Evolutionary conservation across 345 rosid genomes (phyloP).

Genomic region (Mangifera indica): DNA sequence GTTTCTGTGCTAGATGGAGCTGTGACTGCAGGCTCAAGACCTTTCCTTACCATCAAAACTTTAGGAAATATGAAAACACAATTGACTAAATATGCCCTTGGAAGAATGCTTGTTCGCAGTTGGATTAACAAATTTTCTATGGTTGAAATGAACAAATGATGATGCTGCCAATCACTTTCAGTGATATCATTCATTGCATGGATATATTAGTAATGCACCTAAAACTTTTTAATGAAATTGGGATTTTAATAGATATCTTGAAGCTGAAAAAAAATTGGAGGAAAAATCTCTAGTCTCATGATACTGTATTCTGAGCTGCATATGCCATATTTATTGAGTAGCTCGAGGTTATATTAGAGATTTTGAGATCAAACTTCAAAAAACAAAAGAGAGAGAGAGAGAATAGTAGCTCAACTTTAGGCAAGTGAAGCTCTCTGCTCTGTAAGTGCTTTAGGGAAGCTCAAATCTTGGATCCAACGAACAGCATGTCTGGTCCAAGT

Average conservation of each 20-base stretch:
- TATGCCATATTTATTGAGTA: not conserved
- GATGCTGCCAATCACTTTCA: not conserved
- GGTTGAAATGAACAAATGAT: not conserved
- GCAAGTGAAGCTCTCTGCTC: not conserved
- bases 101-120: not conserved
- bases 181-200: not conserved
- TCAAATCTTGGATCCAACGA: not conserved
- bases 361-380: too few relatives aligned
- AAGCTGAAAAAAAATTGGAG: not conserved
- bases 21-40: not conserved
- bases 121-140: conserved; percentile 2
- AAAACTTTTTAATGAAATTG: not conserved
- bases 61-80: not conserved
- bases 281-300: not conserved
- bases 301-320: not conserved
- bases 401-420: too few relatives aligned
- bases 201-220: not conserved
- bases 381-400: not conserved
- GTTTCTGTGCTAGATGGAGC: not conserved
- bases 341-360: not conserved
- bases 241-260: conserved; percentile 4
- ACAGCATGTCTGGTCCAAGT: not conserved
- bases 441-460: not conserved
- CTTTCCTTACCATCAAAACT: not conserved
- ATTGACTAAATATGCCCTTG: not conserved